Conservation (phyloP, 371 early-diverging fungal genomes). For the Mortierella sp. region DNA sequence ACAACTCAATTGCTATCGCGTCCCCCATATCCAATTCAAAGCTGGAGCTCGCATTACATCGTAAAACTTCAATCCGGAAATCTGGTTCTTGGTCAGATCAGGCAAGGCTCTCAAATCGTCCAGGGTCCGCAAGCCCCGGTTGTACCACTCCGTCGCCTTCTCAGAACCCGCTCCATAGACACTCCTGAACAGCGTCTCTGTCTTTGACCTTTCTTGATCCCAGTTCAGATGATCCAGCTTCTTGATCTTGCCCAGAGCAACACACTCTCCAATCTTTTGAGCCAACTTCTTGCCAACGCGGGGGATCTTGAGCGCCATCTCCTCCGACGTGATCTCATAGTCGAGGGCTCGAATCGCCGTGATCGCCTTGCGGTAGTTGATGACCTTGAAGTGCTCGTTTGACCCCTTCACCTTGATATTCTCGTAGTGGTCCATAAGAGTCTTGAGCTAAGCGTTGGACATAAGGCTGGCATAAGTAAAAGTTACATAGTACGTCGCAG, state of each 20-base stretch:
- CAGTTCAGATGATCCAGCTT: conserved; percentile 46
- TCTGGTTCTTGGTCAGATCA: conserved; percentile 46
- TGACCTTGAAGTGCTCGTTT: conserved; percentile 51
- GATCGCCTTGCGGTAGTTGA: conserved; percentile 57
- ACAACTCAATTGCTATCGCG: too few species aligned
- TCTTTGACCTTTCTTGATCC: conserved; percentile 37
- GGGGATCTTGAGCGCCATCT: conserved; percentile 44
- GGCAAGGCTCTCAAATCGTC: conserved; percentile 43
- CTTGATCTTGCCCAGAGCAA: conserved; percentile 46
- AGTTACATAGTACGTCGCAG: too few species aligned
- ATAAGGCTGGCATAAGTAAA: too few species aligned
- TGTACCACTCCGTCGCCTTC: conserved; percentile 49
- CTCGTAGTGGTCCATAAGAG: conserved; percentile 48
- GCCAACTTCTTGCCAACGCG: conserved; percentile 53
- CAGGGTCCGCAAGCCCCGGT: conserved; percentile 39
- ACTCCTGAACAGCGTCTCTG: conserved; percentile 40
- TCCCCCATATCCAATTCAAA: too few species aligned
- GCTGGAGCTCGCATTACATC: conserved; percentile 19
- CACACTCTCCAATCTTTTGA: conserved; percentile 54
- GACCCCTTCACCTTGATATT: conserved; percentile 35
- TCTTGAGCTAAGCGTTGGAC: conserved; percentile 35
- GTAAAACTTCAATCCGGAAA: conserved; percentile 34
- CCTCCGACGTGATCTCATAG: conserved; percentile 53
- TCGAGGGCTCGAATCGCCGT: conserved; percentile 50
- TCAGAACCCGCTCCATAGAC: conserved; percentile 51